These are phyloP conservation scores for Garcia nutans DNA, from an alignment of 345 rosid genomes.

Conservation along the genomic window DNA sequence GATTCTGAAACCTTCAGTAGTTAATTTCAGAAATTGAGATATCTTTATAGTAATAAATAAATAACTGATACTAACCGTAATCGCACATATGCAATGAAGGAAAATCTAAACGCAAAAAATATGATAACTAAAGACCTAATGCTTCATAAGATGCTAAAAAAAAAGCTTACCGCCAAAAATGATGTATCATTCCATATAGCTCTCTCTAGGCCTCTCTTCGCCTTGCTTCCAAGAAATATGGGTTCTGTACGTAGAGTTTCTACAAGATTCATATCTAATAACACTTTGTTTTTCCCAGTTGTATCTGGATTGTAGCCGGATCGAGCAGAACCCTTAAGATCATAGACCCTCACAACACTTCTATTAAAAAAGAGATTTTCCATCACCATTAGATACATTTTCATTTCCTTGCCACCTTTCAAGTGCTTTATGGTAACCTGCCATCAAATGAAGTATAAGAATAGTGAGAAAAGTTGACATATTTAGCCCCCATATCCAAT, in stretches of 20 bases:
- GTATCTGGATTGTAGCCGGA: slow-evolving; percentile 87
- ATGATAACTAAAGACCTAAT: neutral
- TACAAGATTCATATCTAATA: slow-evolving; percentile 80
- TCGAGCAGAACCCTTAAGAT: slow-evolving; percentile 86
- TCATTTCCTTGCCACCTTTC: slow-evolving; percentile 84
- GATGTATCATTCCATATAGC: slow-evolving; percentile 97
- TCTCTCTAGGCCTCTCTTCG: slow-evolving; percentile 87
- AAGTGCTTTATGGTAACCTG: slow-evolving; percentile 80
- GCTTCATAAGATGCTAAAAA: neutral
- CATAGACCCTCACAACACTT: slow-evolving; percentile 71
- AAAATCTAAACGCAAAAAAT: neutral
- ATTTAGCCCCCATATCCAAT: neutral
- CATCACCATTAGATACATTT: slow-evolving; percentile 97
- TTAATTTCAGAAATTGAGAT: neutral
- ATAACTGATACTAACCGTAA: too few species aligned
- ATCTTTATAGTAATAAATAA: neutral
- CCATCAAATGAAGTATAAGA: slow-evolving; percentile 19
- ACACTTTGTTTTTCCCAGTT: slow-evolving; percentile 66
- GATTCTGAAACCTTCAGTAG: neutral
- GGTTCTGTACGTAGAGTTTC: slow-evolving; percentile 85
- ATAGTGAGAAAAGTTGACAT: slow-evolving; percentile 4
- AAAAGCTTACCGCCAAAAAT: slow-evolving; percentile 82
- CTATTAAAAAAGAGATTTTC: slow-evolving; percentile 92
- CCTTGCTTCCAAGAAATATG: slow-evolving; percentile 88
- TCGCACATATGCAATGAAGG: neutral